These are phyloP conservation scores for Blastomyces gilchristii DNA, from an alignment of 2,329 filamentous ascomycete species.

Conservation along the genomic window DNA sequence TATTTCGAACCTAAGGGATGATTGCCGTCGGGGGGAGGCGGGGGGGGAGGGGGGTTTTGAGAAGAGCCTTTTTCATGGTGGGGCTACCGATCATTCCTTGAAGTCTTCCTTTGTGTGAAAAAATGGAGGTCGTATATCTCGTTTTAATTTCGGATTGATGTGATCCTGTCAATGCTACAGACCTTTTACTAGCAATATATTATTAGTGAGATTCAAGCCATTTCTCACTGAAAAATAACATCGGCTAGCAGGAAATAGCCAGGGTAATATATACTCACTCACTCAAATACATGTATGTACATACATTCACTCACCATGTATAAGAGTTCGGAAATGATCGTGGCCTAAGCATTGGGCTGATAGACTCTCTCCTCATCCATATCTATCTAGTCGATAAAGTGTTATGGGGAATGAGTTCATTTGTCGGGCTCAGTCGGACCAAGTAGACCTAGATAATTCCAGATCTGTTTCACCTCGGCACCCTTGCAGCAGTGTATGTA, in stretches of 20 bases:
- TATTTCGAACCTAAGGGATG: neutral
- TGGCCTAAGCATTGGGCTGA: conserved; percentile 46
- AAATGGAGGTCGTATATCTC: neutral
- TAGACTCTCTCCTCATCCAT: conserved; percentile 35
- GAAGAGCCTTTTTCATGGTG: neutral
- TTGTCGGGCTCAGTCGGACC: conserved; percentile 27
- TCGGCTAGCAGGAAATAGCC: conserved; percentile 26
- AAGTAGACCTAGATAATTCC: conserved; percentile 31
- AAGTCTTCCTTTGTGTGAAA: neutral
- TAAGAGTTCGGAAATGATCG: conserved; percentile 45
- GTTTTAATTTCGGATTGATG: neutral
- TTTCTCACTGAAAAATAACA: neutral
- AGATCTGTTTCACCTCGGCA: conserved; percentile 24
- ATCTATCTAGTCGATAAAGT: conserved; percentile 30
- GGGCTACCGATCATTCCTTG: neutral
- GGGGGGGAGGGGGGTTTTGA: neutral
- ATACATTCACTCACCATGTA: conserved; percentile 27
- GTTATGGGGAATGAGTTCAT: conserved; percentile 24
- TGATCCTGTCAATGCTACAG: neutral
- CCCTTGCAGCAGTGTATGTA: conserved; percentile 23
- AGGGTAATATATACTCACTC: conserved; percentile 16
- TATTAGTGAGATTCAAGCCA: neutral
- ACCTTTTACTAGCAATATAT: neutral
- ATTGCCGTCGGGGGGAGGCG: neutral
- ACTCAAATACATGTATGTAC: too few relatives aligned